Base-by-base conservation (phyloP, 768 basidiomycete species). In the Neoboletus magnificus region DNA sequence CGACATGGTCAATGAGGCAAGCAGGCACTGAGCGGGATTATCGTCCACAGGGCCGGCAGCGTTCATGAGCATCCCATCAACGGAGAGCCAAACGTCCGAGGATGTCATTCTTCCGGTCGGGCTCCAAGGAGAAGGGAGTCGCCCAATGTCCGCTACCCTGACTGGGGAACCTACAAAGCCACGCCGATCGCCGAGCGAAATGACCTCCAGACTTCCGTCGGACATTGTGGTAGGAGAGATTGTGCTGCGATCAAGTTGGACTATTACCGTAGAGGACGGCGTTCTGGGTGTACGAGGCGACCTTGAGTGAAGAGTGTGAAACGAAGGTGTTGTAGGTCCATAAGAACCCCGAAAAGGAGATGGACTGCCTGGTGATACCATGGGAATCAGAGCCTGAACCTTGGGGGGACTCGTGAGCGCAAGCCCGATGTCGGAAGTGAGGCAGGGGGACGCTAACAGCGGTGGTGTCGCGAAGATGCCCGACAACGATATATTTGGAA, bases 121-220 rank as follows among this genome's bases (percentile, higher is more conserved):
- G 18, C 69, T 70, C 69, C 69, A 72, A 5, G 70, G 69, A 3
- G 69, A 72, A 15, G 66, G 62, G 16, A 70, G 70, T 29, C 25
- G 64, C 9, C 11, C 41, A 11, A 43, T 13, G 43, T 56, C 47
- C 8, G 42, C 13, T 2, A 46, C n/a, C 12, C n/a, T 50, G 37
- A 44, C 20, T 10, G 62, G 62, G 7, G 59, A 47, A 12, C 44
- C 56, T n/a, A 48, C 11, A 30, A 55, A 60, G 15, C 39, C 43
- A 33, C 40, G 61, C 25, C 30, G 60, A 27, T 60, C 58, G 30
- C 50, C 54, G 44, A 69, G 57, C 0, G 62, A 68, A 37, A 68
- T 60, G 58, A 67, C 46, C 10, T 67, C 50, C 7, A 67, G 27
- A 33, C 62, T 64, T 20, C 57, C 60, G 36, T 66, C 64, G 45